Evolutionary conservation across 805 yeast genomes (phyloP).

Genomic region (Yarrowia sp.): DNA sequence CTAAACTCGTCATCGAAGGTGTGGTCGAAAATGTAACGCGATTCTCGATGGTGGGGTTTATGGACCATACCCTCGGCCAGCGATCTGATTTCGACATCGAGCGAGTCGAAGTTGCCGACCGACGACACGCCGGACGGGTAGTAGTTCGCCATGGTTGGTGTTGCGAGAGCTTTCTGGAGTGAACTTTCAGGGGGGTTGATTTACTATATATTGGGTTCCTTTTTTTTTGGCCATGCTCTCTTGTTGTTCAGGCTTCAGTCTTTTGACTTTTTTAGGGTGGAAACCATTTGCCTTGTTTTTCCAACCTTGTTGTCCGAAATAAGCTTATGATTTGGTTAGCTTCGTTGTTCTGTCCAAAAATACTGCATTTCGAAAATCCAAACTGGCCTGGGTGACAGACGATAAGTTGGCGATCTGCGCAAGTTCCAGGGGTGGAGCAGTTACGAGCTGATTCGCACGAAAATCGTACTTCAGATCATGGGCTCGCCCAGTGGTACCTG

Average conservation of each 20-base stretch:
- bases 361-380: neutral
- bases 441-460: neutral
- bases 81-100: constrained; percentile 22
- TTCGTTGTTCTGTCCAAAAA: neutral
- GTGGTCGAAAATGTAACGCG: constrained; percentile 21
- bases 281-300: neutral
- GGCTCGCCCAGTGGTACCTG: neutral
- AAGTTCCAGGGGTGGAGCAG: neutral
- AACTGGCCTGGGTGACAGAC: neutral
- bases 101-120: constrained; percentile 23
- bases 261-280: neutral
- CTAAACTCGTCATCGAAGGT: constrained; percentile 16
- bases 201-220: constrained; percentile 14
- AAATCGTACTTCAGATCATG: neutral
- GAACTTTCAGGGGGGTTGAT: neutral
- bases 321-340: neutral
- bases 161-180: neutral
- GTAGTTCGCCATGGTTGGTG: neutral
- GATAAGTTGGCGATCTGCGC: constrained; percentile 6
- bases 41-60: constrained; percentile 14
- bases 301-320: neutral
- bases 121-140: constrained; percentile 20
- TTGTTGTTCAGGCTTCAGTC: constrained; percentile 8
- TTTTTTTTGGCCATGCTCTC: neutral
- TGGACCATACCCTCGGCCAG: constrained; percentile 23